Evolutionary conservation across 139 green algal species (phyloP).

Genomic region (Diplosphaera chodatii): DNA sequence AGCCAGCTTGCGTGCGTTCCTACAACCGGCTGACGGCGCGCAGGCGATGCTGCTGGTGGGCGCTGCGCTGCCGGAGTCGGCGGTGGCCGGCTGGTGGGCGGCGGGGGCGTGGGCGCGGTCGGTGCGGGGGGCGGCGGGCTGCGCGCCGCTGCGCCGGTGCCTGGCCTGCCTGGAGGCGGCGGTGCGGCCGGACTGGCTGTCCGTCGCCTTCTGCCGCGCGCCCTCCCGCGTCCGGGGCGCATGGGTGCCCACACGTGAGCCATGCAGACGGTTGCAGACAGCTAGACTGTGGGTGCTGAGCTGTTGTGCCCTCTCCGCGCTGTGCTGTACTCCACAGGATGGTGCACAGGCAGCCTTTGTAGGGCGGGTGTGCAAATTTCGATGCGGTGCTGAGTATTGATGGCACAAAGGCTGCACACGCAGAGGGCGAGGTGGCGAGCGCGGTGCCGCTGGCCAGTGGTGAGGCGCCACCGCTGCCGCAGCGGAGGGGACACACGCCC

Average conservation of each 20-base stretch:
- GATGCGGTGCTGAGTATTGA: no score
- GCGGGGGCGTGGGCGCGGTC: conserved; percentile 6
- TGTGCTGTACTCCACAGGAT: no score
- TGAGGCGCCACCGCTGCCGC: conserved; percentile 8
- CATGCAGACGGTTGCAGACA: no score
- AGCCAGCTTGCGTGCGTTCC: conserved; percentile 11
- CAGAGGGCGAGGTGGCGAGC: conserved; percentile 26
- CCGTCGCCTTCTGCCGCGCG: conserved; percentile 21
- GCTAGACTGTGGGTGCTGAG: no score
- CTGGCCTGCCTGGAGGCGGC: conserved; percentile 53
- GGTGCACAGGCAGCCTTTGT: no score
- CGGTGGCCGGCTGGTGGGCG: conserved; percentile 4
- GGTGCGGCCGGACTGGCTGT: conserved; percentile 22
- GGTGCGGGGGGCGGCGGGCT: conserved; percentile 25
- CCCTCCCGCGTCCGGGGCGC: conserved; percentile 51
- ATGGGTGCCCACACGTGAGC: conserved; percentile 41
- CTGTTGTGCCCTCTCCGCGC: no score
- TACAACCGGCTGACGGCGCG: no score
- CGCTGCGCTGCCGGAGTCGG: conserved; percentile 27
- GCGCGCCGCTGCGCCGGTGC: conserved; percentile 29
- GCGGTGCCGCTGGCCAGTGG: conserved; percentile 13
- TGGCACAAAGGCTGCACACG: no score
- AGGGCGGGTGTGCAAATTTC: no score
- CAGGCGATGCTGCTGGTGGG: conserved; percentile 29
- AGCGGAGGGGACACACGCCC: background rate